These are phyloP conservation scores for Leccinellum rugosiceps DNA, from an alignment of 768 basidiomycete species.

Conservation along the genomic window DNA sequence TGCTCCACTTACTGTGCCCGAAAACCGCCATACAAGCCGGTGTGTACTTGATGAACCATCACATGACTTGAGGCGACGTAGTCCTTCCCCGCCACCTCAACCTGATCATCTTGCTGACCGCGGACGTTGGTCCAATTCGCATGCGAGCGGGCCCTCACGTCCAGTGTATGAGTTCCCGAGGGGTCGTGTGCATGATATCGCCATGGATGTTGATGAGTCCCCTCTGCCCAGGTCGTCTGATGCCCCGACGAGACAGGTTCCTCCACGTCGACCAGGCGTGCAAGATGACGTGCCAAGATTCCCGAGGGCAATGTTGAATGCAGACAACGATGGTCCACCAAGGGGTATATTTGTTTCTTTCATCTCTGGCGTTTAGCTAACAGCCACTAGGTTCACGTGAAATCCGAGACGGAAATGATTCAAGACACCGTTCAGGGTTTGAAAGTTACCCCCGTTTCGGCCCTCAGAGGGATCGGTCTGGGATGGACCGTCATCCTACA, in stretches of 20 bases:
- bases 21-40: constrained; percentile 5
- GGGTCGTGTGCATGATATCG: constrained; percentile 19
- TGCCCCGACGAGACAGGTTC: constrained; percentile 13
- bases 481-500: constrained; percentile 15
- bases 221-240: constrained; percentile 21
- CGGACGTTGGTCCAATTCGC: constrained; percentile 14
- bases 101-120: constrained; percentile 4
- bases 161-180: constrained; percentile 18
- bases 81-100: constrained; percentile 12
- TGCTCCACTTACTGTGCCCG: constrained; percentile 5
- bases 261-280: constrained; percentile 13
- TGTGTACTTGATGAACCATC: neutral
- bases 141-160: constrained; percentile 10
- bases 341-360: constrained; percentile 9
- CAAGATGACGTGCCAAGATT: constrained; percentile 32
- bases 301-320: constrained; percentile 36
- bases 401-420: constrained; percentile 15
- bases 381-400: constrained; percentile 15
- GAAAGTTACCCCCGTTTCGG: constrained; percentile 19
- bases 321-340: constrained; percentile 16
- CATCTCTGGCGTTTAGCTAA: neutral
- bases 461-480: constrained; percentile 16
- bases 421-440: constrained; percentile 12
- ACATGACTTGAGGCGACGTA: constrained; percentile 13
- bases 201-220: constrained; percentile 29